A percentile compares a stretch with the other conserved stretches of the same genome.
Conservation (phyloP, 2,329 filamentous ascomycete species). For the Chaetomium sp. region DNA sequence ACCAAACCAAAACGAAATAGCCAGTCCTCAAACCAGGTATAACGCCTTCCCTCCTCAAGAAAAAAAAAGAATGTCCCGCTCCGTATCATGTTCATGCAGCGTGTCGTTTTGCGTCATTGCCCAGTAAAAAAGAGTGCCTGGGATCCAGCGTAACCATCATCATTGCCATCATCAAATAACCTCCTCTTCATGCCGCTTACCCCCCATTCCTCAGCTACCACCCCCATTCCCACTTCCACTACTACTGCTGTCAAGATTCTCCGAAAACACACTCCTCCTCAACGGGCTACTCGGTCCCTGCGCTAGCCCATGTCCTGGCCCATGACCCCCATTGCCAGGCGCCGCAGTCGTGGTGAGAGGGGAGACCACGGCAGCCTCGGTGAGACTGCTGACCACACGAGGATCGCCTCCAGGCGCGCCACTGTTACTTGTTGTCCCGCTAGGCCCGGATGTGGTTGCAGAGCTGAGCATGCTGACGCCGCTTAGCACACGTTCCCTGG, state of each 20-base stretch:
- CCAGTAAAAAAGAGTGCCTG: neutral
- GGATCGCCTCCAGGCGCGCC: neutral
- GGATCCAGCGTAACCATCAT: neutral
- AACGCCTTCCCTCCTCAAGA: no score
- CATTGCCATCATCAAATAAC: neutral
- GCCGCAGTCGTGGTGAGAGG: constrained; percentile 16
- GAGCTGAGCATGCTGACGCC: constrained; percentile 1
- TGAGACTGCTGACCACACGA: constrained; percentile 6
- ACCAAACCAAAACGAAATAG: no score
- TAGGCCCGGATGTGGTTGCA: neutral
- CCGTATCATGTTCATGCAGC: no score
- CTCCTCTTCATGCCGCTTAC: neutral
- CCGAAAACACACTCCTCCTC: constrained; percentile 37
- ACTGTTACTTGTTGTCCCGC: constrained; percentile 5
- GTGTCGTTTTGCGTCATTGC: neutral
- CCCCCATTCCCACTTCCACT: constrained; percentile 12
- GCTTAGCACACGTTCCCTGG: constrained; percentile 2
- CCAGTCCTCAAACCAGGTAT: no score
- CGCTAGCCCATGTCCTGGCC: constrained; percentile 16
- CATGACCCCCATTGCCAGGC: constrained; percentile 18
- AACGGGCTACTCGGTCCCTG: constrained; percentile 20
- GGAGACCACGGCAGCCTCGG: constrained; percentile 20
- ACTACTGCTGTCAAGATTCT: constrained; percentile 29
- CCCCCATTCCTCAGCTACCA: neutral
- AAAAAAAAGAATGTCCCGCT: no score